Evolutionary conservation across 1,284 basidiomycete species (phyloP), one percentile per base, ranked within the genome.

Genomic region (Trichosporon faecale): DNA sequence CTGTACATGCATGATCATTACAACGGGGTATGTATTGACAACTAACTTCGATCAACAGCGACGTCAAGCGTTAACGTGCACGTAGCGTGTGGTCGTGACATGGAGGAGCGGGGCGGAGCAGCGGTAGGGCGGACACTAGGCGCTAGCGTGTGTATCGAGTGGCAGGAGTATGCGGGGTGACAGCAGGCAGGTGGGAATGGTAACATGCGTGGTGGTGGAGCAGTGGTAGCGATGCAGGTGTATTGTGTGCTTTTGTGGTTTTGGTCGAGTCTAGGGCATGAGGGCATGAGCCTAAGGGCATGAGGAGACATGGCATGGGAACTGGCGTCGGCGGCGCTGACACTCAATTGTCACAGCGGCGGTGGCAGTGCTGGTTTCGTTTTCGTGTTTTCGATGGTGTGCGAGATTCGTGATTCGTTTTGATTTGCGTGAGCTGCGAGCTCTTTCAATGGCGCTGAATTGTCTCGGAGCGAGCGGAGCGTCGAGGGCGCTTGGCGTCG

Each of bases 1-100:
- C 52, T 57, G 52, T 57, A 57, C 52, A 57, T 57, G 52, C 52
- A 57, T 57, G 25, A 57, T 55, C 52, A 27, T 57, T 57, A 57
- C 52, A 57, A 57, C 52, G 52, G 27, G 12, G 25, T 57, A 57
- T 27, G 52, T 27, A 57, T 57, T 57, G 52, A 57, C 52, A 57
- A 57, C 52, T 25, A 14, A 29, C 18, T 57, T 16, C 25, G 23
- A 57, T 25, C 23, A 27, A 57, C 52, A 57, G 25, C 49, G 49
- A 7, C 23, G 18, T 33, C 33, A 33, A 33, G 33, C 33, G 40
- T n/a, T 18, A 18, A 44, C 16, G 40, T 37, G 35, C 35, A 12
- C 40, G 40, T 44, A 44, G 40, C 40, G 40, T 44, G 40, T 44
- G 40, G 40, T 44, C 40, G 40, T 44, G 40, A 27, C 25, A 57